Percentiles rank a stretch among this genome's conserved stretches.
These are phyloP conservation scores for Ceratobasidium sp. DNA, from an alignment of 1,284 basidiomycete species.

Conservation along the genomic window DNA sequence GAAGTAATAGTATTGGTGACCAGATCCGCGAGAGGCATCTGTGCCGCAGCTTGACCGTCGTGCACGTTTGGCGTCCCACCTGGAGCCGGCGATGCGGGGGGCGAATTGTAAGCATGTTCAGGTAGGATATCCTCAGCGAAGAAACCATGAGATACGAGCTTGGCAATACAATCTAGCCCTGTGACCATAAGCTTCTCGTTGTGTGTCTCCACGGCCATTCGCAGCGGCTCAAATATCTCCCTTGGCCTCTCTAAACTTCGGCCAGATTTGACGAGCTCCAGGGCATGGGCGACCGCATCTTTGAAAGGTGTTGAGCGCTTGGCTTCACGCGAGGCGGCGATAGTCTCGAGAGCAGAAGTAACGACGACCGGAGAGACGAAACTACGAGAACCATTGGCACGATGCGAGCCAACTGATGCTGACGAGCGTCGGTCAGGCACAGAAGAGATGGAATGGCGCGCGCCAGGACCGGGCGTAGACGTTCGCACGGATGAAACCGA, in stretches of 20 bases:
- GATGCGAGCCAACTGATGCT: constrained; percentile 23
- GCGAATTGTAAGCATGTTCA: constrained; percentile 64
- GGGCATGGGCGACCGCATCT: constrained; percentile 83
- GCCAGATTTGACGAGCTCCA: constrained; percentile 84
- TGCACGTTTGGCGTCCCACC: constrained; percentile 57
- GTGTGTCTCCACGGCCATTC: constrained; percentile 92
- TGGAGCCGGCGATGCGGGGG: constrained; percentile 74
- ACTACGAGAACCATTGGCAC: constrained; percentile 33
- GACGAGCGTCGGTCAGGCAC: constrained; percentile 25
- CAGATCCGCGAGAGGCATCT: constrained; percentile 85
- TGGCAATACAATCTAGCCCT: constrained; percentile 94
- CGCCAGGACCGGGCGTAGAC: constrained; percentile 34
- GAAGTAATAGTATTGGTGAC: constrained; percentile 94
- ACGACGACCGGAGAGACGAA: constrained; percentile 64
- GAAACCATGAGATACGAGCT: constrained; percentile 96
- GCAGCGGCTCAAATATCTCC: constrained; percentile 92
- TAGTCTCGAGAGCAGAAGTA: constrained; percentile 87
- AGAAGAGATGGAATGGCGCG: constrained; percentile 30
- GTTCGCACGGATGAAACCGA: constrained; percentile 44
- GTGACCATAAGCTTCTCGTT: constrained; percentile 93
- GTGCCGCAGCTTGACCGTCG: constrained; percentile 63
- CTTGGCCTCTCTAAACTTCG: constrained; percentile 78
- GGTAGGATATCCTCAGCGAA: constrained; percentile 72
- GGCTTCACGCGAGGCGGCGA: constrained; percentile 90
- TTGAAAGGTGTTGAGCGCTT: constrained; percentile 84